phyloP scores from a whole-genome alignment of 108 stramenopile species.

The Nitzschia sp. region DNA sequence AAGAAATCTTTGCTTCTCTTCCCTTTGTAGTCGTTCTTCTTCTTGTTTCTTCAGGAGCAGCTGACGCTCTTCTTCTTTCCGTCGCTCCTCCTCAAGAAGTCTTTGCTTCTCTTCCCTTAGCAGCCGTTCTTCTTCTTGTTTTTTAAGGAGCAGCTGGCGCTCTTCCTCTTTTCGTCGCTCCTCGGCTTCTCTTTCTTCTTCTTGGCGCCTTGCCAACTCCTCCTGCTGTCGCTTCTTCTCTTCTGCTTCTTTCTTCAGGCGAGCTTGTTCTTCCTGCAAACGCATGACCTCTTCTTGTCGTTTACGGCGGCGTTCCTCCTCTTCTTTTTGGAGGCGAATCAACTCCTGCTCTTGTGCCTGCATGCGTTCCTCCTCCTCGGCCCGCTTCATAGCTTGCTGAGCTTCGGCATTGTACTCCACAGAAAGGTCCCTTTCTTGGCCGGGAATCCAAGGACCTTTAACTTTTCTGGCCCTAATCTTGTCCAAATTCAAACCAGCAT shows the following conservation, averaged over 20 bases:
- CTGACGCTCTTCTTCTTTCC: background rate
- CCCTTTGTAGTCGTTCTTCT: background rate
- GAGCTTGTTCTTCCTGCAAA: background rate
- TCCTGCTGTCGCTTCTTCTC: background rate
- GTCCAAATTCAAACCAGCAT: slow-evolving; percentile 53
- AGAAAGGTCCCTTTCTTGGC: slow-evolving; percentile 1
- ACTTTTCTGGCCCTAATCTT: slow-evolving; percentile 52
- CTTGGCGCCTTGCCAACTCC: background rate
- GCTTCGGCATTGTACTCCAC: background rate
- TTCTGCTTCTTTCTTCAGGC: background rate
- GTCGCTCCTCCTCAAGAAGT: slow-evolving; percentile 5
- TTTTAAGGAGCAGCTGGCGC: background rate
- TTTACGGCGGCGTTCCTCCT: slow-evolving; percentile 1
- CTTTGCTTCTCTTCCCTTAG: background rate
- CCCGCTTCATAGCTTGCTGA: background rate
- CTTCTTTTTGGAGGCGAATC: background rate
- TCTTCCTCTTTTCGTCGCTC: slow-evolving; percentile 9
- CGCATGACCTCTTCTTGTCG: background rate
- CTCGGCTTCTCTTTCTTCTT: slow-evolving; percentile 1
- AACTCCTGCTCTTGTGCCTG: slow-evolving; percentile 11
- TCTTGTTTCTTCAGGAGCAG: background rate
- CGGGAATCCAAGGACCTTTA: slow-evolving; percentile 83
- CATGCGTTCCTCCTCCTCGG: background rate
- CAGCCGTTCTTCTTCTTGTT: slow-evolving; percentile 4
- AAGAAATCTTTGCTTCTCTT: slow-evolving; percentile 5